Conservation (phyloP, 768 basidiomycete genomes). For the Tylopilus intermedius region DNA sequence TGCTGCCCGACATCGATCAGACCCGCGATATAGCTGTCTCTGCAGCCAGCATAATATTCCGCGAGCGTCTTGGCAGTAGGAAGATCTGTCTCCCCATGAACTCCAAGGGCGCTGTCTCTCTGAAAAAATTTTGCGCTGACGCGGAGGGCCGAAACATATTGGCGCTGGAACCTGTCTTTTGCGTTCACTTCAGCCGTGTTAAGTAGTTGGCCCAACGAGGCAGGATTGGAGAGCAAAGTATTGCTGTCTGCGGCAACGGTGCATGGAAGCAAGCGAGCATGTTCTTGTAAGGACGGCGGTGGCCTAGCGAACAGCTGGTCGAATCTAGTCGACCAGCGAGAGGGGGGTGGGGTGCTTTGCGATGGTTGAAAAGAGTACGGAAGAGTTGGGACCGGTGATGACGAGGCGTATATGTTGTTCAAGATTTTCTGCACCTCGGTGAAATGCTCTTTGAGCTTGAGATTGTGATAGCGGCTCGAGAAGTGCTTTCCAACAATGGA, state of each 20-base stretch:
- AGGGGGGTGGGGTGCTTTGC: not conserved
- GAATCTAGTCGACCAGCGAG: not conserved
- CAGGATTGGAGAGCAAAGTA: not conserved
- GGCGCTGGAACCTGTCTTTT: conserved; percentile 10
- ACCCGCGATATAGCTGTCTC: not conserved
- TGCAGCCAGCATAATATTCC: conserved; percentile 9
- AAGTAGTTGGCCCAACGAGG: conserved; percentile 7
- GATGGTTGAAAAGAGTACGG: conserved; percentile 8
- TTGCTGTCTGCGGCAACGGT: not conserved
- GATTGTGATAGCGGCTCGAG: conserved; percentile 11
- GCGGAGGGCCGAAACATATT: conserved; percentile 10
- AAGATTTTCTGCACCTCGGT: conserved; percentile 8
- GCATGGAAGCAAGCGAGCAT: not conserved
- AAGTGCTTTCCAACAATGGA: conserved; percentile 5
- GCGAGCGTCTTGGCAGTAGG: conserved; percentile 2
- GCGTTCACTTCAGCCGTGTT: not conserved
- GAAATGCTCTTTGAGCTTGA: conserved; percentile 12
- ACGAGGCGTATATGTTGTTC: not conserved
- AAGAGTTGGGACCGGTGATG: not conserved
- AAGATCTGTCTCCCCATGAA: not conserved
- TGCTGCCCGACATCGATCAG: not conserved
- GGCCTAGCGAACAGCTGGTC: conserved; percentile 4
- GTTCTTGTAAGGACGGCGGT: not conserved
- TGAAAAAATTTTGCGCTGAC: conserved; percentile 10
- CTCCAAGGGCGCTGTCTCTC: not conserved